Percentiles rank a stretch among this genome's conserved stretches.
phyloP scores from a whole-genome alignment of 306 rosid genomes.

The Pterocarpus macrocarpus region DNA sequence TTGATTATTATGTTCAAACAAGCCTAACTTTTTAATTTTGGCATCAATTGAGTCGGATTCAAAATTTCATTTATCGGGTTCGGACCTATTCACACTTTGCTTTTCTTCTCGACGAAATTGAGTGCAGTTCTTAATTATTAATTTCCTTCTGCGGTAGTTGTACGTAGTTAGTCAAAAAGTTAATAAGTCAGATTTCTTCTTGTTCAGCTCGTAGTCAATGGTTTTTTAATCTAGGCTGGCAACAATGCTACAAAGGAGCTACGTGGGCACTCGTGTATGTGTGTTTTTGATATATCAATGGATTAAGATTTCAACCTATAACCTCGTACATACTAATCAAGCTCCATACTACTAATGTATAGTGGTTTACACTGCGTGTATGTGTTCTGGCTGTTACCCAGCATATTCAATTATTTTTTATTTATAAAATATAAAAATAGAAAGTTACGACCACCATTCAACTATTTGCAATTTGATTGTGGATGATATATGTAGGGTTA shows the following conservation, averaged over 20 bases:
- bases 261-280: neutral
- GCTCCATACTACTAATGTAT: too few species aligned
- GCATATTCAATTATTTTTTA: too few species aligned
- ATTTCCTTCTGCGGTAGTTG: neutral
- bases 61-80: neutral
- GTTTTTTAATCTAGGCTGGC: neutral
- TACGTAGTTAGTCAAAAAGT: constrained; percentile 8
- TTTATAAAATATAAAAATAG: neutral
- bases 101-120: neutral
- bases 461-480: too few species aligned
- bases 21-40: neutral
- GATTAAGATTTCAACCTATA: too few species aligned
- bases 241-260: neutral
- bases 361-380: too few species aligned
- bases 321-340: too few species aligned
- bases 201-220: constrained; percentile 11
- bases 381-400: too few species aligned
- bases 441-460: constrained; percentile 2
- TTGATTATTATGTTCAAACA: neutral
- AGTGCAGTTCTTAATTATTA: neutral
- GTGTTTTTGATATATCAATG: too few species aligned
- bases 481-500: neutral
- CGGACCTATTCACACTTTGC: neutral
- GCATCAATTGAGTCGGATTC: neutral
- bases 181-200: neutral